Percentiles rank a stretch among this genome's conserved stretches.
These are phyloP conservation scores for Coniochaeta sp. DNA, from an alignment of 2,329 filamentous ascomycete species.

Conservation along the genomic window DNA sequence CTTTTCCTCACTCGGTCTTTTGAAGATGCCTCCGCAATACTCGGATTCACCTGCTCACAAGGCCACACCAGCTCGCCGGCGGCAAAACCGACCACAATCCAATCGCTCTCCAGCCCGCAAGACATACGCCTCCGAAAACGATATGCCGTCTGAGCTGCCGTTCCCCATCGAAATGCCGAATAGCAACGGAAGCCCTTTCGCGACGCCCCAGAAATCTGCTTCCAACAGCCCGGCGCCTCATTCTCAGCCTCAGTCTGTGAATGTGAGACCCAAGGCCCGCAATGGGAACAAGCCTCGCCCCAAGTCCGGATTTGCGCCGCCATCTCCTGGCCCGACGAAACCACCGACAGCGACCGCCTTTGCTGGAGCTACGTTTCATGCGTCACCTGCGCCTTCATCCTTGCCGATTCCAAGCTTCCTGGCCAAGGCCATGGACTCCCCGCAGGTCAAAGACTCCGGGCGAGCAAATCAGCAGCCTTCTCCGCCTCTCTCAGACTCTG, in stretches of 20 bases:
- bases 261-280: slow-evolving; percentile 23
- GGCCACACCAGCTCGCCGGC: slow-evolving; percentile 31
- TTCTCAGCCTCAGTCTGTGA: slow-evolving; percentile 17
- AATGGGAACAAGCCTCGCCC: slow-evolving; percentile 20
- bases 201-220: slow-evolving; percentile 38
- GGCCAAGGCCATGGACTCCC: slow-evolving; percentile 65
- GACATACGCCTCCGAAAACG: slow-evolving; percentile 54
- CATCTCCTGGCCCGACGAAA: slow-evolving; percentile 37
- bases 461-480: slow-evolving; percentile 36
- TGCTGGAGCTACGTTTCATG: slow-evolving; percentile 90
- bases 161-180: slow-evolving; percentile 23
- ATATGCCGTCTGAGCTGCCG: slow-evolving; percentile 29
- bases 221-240: slow-evolving; percentile 25
- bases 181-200: slow-evolving; percentile 16
- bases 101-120: slow-evolving; percentile 34
- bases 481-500: slow-evolving; percentile 44
- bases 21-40: slow-evolving; percentile 24
- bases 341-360: slow-evolving; percentile 55
- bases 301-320: slow-evolving; percentile 18
- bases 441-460: slow-evolving; percentile 33
- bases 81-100: slow-evolving; percentile 30
- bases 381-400: slow-evolving; percentile 83
- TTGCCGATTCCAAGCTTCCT: slow-evolving; percentile 85
- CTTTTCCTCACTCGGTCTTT: not conserved
- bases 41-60: slow-evolving; percentile 15